These are phyloP conservation scores for Tolypocladium guangdongense DNA, from an alignment of 2,329 filamentous ascomycete genomes.

Conservation along the genomic window DNA sequence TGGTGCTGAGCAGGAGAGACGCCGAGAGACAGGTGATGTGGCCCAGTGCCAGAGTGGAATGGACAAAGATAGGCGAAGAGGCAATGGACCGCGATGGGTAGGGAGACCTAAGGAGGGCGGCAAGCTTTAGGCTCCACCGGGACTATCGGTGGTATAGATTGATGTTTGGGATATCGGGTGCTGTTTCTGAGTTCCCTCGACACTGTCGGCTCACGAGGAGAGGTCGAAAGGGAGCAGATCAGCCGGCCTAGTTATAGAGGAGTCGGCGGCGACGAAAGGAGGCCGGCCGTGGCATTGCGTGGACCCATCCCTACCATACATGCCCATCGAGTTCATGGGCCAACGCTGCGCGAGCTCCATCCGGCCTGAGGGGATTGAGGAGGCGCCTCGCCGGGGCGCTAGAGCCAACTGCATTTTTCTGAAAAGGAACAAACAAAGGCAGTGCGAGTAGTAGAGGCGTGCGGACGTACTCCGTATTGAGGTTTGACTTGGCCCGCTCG, in stretches of 20 bases:
- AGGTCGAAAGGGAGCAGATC: conserved; percentile 6
- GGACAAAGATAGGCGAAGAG: conserved; percentile 12
- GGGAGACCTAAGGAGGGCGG: conserved; percentile 9
- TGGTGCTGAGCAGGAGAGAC: conserved; percentile 15
- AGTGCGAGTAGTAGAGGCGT: neutral
- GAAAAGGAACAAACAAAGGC: neutral
- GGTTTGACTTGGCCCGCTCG: neutral
- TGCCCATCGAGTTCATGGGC: neutral
- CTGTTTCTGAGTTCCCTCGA: conserved; percentile 10
- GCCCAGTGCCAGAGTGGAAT: conserved; percentile 22
- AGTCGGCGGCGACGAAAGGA: neutral
- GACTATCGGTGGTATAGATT: conserved; percentile 13
- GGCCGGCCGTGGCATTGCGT: neutral
- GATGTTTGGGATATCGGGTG: conserved; percentile 12
- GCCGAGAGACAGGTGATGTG: conserved; percentile 24
- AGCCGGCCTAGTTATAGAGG: conserved; percentile 6
- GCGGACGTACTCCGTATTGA: no score
- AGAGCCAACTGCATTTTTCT: neutral
- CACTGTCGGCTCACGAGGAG: conserved; percentile 3
- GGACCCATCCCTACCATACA: neutral
- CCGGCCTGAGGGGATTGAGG: neutral
- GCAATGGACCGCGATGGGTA: conserved; percentile 15
- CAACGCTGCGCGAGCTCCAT: neutral
- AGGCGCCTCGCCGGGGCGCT: neutral
- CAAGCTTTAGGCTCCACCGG: conserved; percentile 9